phyloP scores from a whole-genome alignment of 164 flowering plant species.

The Magnolia changhungtana region DNA sequence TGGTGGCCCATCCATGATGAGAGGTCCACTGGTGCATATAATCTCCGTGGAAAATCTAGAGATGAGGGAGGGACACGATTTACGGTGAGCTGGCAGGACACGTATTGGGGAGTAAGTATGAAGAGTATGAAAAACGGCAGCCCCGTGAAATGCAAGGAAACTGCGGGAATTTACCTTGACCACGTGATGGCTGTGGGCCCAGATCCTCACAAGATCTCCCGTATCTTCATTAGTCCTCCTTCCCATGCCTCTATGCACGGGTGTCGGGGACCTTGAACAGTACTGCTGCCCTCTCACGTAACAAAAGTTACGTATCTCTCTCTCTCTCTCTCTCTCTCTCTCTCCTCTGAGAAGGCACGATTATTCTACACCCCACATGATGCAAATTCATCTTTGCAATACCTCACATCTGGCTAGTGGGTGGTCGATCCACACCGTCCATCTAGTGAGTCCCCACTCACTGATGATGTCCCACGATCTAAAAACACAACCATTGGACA shows the following conservation, averaged over 20 bases:
- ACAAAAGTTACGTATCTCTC: background rate
- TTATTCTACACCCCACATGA: background rate
- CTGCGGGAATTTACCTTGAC: background rate
- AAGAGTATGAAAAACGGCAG: background rate
- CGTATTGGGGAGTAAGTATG: background rate
- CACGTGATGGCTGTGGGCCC: slow-evolving; percentile 1
- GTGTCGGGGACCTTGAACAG: background rate
- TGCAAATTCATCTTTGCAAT: background rate
- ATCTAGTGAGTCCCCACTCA: background rate
- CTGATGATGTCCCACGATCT: background rate
- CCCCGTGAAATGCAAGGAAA: background rate
- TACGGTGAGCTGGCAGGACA: too few species aligned
- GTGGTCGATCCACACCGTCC: background rate
- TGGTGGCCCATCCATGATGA: too few species aligned
- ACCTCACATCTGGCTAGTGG: background rate
- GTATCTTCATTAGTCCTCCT: slow-evolving; percentile 3
- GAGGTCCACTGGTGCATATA: too few species aligned
- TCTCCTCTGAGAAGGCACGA: background rate
- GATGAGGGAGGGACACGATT: too few species aligned
- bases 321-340: background rate
- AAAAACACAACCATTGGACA: too few species aligned
- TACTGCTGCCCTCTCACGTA: background rate
- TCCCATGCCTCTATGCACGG: background rate
- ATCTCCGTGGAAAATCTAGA: too few species aligned
- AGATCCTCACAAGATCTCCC: slow-evolving; percentile 7